Conservation (phyloP, 257 asterid species). For the Lithospermum erythrorhizon region DNA sequence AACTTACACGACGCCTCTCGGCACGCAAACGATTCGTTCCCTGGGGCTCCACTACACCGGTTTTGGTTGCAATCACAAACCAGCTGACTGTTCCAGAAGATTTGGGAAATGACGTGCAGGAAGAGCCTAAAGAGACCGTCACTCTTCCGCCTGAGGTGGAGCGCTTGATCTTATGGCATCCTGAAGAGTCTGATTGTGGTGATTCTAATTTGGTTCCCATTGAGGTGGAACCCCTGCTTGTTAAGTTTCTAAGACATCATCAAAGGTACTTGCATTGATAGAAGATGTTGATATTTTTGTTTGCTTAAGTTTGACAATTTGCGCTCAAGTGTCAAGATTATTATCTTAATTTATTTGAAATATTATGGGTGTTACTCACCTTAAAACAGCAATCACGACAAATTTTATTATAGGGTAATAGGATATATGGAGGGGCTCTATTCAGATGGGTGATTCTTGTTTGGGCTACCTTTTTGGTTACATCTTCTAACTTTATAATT, state of each 20-base stretch:
- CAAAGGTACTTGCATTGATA: conserved; percentile 49
- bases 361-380: neutral
- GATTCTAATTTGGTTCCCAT: conserved; percentile 29
- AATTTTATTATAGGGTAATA: too few species aligned
- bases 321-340: neutral
- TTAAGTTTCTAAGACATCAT: conserved; percentile 88
- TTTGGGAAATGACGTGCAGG: conserved; percentile 32
- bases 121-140: conserved; percentile 42
- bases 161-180: conserved; percentile 84
- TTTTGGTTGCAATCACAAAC: conserved; percentile 53
- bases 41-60: conserved; percentile 85
- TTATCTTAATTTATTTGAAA: neutral
- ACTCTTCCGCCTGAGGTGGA: conserved; percentile 77
- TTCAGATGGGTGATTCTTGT: neutral
- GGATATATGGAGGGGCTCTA: neutral
- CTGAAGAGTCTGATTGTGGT: conserved; percentile 39
- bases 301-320: neutral
- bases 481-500: neutral
- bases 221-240: conserved; percentile 73
- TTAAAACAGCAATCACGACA: neutral
- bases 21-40: conserved; percentile 95
- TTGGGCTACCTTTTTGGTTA: neutral
- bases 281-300: neutral
- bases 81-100: conserved; percentile 26
- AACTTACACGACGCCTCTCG: conserved; percentile 60